Evolutionary conservation across 257 asterid species (phyloP).

Genomic region (Solanum gracilifrons): DNA sequence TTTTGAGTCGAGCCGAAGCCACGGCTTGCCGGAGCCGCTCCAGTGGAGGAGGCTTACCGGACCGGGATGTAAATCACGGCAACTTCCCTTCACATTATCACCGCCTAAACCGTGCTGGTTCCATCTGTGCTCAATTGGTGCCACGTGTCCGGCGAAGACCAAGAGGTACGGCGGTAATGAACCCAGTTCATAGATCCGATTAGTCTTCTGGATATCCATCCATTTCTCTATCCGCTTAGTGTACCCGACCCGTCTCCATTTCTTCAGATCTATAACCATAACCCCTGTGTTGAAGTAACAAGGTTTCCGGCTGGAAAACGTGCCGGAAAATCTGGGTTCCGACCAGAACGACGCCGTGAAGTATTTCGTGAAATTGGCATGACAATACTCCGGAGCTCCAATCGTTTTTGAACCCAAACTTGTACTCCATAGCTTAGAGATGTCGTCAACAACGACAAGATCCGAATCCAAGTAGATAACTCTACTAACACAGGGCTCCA

Average conservation of each 20-base stretch:
- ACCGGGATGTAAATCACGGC: slow-evolving; percentile 80
- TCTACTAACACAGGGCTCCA: slow-evolving; percentile 63
- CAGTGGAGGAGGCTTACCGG: slow-evolving; percentile 94
- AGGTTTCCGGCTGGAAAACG: slow-evolving; percentile 43
- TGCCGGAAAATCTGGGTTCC: slow-evolving; percentile 31
- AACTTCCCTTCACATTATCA: slow-evolving; percentile 76
- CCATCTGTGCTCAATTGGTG: slow-evolving; percentile 90
- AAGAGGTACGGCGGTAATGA: slow-evolving; percentile 75
- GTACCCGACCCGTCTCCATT: slow-evolving; percentile 75
- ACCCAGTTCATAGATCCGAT: slow-evolving; percentile 84
- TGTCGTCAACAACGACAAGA: slow-evolving; percentile 76
- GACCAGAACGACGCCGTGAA: slow-evolving; percentile 72
- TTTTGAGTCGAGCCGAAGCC: slow-evolving; percentile 77
- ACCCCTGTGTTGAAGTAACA: slow-evolving; percentile 93
- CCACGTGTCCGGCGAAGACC: slow-evolving; percentile 89
- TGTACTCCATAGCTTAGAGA: slow-evolving; percentile 66
- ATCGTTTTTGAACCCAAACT: slow-evolving; percentile 50
- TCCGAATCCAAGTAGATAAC: slow-evolving; percentile 89
- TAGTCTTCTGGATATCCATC: slow-evolving; percentile 89
- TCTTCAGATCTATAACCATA: slow-evolving; percentile 82
- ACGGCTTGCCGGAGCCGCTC: slow-evolving; percentile 93
- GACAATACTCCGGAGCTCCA: slow-evolving; percentile 94
- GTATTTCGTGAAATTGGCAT: slow-evolving; percentile 78
- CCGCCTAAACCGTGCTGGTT: slow-evolving; percentile 93
- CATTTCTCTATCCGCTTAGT: slow-evolving; percentile 75